Evolutionary conservation across 805 yeast species (phyloP).

Genomic region (Babjeviella inositovora): DNA sequence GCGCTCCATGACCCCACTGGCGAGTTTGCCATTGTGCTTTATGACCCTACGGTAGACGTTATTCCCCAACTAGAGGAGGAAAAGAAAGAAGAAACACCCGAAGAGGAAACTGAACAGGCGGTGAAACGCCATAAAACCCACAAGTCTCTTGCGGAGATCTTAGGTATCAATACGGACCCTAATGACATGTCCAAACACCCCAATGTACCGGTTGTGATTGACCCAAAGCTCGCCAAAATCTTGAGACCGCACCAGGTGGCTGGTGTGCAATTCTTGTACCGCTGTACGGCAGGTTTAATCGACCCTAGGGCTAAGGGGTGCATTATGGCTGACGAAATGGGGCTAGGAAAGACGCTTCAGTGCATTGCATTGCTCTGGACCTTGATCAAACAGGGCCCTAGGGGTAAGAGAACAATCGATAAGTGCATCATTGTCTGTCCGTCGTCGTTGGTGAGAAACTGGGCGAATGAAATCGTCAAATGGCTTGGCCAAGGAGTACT

Average conservation of each 20-base stretch:
- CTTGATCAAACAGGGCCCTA: constrained; percentile 72
- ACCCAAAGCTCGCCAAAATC: constrained; percentile 71
- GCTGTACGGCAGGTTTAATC: constrained; percentile 80
- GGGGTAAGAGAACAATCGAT: constrained; percentile 67
- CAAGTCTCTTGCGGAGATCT: constrained; percentile 60
- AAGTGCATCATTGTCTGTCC: constrained; percentile 93
- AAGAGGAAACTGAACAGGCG: constrained; percentile 8
- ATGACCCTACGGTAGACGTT: constrained; percentile 85
- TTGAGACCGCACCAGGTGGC: constrained; percentile 93
- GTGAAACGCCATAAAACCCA: constrained; percentile 25
- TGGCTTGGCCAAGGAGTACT: constrained; percentile 92
- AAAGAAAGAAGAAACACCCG: constrained; percentile 11
- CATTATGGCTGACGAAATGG: constrained; percentile 98
- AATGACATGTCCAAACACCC: constrained; percentile 42
- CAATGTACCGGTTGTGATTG: constrained; percentile 91
- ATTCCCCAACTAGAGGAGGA: constrained; percentile 12
- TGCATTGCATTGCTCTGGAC: constrained; percentile 92
- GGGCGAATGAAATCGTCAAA: constrained; percentile 93
- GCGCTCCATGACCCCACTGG: constrained; percentile 92
- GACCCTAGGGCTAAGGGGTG: constrained; percentile 84
- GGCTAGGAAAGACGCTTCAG: constrained; percentile 80
- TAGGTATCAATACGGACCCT: constrained; percentile 49
- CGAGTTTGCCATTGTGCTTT: constrained; percentile 86
- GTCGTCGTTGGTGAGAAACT: constrained; percentile 79
- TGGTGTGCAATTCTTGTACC: constrained; percentile 81